phyloP scores from a whole-genome alignment of 139 green algal species.

The Chlamydomonas asymmetrica region DNA sequence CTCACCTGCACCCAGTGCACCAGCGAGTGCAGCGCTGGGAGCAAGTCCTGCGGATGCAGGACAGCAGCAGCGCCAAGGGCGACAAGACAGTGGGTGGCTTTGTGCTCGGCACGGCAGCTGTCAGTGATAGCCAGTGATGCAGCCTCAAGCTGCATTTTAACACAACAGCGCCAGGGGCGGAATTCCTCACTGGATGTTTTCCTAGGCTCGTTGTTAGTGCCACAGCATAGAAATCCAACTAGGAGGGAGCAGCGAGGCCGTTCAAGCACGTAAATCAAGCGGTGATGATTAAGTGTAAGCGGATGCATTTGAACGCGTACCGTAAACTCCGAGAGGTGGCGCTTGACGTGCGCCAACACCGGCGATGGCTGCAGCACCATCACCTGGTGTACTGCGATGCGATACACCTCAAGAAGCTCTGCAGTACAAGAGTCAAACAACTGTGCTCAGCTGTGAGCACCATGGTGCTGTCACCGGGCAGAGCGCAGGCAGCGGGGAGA shows the following conservation, averaged over 20 bases:
- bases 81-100: neutral
- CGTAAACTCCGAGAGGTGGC: conserved; percentile 67
- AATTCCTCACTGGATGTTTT: too few relatives aligned
- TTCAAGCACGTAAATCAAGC: conserved; percentile 8
- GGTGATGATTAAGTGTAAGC: conserved; percentile 6
- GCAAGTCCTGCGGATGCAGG: conserved; percentile 52
- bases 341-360: conserved; percentile 61
- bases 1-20: conserved; percentile 51
- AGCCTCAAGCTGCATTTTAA: too few relatives aligned
- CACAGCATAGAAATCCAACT: too few relatives aligned
- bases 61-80: neutral
- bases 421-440: conserved; percentile 5
- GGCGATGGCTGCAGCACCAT: conserved; percentile 36
- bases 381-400: conserved; percentile 67
- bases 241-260: neutral
- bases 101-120: too few relatives aligned
- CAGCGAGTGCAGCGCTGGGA: conserved; percentile 69
- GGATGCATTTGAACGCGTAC: conserved; percentile 13
- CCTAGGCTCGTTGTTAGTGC: too few relatives aligned
- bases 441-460: neutral
- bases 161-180: too few relatives aligned
- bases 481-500: neutral
- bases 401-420: conserved; percentile 87
- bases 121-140: too few relatives aligned
- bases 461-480: neutral